phyloP scores from a whole-genome alignment of 129 eudicot species.

The Solidago caesia region DNA sequence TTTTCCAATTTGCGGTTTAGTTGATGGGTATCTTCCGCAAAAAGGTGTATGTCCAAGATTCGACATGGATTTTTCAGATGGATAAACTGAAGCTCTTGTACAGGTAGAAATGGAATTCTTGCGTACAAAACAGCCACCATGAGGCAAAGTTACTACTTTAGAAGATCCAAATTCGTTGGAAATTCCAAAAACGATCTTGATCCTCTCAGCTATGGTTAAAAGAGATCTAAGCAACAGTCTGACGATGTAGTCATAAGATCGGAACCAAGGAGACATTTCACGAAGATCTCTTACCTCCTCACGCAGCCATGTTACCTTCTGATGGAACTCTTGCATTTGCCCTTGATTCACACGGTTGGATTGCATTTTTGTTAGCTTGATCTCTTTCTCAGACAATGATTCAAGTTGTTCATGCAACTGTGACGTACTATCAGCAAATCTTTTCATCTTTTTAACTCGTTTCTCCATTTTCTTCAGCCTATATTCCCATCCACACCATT shows the following conservation, averaged over 20 bases:
- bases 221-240: conserved; percentile 71
- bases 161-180: conserved; percentile 23
- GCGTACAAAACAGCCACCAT: conserved; percentile 34
- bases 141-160: conserved; percentile 19
- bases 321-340: conserved; percentile 69
- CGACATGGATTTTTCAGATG: conserved; percentile 60
- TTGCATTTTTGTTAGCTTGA: conserved; percentile 61
- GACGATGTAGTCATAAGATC: conserved; percentile 68
- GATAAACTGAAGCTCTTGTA: conserved; percentile 50
- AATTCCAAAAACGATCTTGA: conserved; percentile 53
- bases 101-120: conserved; percentile 50
- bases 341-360: conserved; percentile 49
- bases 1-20: conserved; percentile 32
- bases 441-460: conserved; percentile 71
- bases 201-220: conserved; percentile 61
- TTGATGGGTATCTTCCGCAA: conserved; percentile 38
- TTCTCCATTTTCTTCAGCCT: conserved; percentile 85
- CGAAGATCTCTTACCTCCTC: conserved; percentile 65
- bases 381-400: conserved; percentile 63
- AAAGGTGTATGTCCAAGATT: conserved; percentile 41
- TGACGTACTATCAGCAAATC: conserved; percentile 52
- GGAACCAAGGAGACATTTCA: conserved; percentile 86
- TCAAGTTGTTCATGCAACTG: conserved; percentile 71
- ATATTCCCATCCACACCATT: conserved; percentile 77
- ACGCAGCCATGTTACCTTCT: conserved; percentile 87